Base-by-base conservation (phyloP, 352 stramenopile species). In the Phytopythium aichiense region DNA sequence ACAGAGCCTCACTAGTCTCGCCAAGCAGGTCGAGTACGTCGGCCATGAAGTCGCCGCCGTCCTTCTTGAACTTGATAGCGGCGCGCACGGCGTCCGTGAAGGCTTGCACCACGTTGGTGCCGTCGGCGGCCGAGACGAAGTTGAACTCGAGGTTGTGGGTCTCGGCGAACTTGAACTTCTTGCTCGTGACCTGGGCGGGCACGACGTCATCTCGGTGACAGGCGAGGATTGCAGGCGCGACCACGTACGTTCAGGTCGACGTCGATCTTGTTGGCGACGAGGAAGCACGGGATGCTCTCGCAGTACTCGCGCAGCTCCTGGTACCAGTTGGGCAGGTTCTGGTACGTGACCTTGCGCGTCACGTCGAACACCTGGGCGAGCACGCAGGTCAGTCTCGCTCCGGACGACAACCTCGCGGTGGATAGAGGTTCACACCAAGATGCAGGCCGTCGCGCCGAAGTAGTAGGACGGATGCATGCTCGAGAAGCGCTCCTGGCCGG, bases 241-340 rank as follows among this genome's bases (percentile, higher is more conserved):
- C 28, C 35, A 25, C 54, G 9, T 63, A 96, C 88, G 37, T 89
- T 87, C 65, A 98, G 89, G 73, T 99, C 89, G 28, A 98, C 84
- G 74, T 99, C 94, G 54, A 98, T 97, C 71, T 99, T 99, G 80
- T 99, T 99, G 37, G 94, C 94, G n/a, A 98, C 92, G 15, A 98
- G 65, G 53, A 98, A 94, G 61, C 84, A 95, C 5, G 94, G 93
- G 59, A 98, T 97, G 58, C 72, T 91, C 54, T 96, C 88, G 71
- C 91, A 98, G 72, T 98, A 96, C 45, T 97, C 74, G 31, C 94
- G 77, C 3, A 98, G 72, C 69, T 99, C 95, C 56, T 93, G 83
- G 74, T 94, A 94, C 86, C 87, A 96, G 56, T 96, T 89, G 9
- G 81, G 72, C 50, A 98, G 73, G 64, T 98, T 96, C 70, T 97